Base-by-base conservation (phyloP, 768 basidiomycete genomes). In the Gelatoporia subvermispora region DNA sequence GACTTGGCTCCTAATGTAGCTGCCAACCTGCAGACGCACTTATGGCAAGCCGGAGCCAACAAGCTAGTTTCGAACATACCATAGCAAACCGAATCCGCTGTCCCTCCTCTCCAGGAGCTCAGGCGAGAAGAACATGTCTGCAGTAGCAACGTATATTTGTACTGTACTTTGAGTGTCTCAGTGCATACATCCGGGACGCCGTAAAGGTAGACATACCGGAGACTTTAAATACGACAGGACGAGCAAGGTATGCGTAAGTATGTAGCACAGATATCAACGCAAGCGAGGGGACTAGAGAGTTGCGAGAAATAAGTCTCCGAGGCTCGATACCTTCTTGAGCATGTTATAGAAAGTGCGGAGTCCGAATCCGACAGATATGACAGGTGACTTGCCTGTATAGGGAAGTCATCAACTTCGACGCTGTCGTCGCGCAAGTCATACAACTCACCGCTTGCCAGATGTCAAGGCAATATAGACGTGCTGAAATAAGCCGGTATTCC, bases 1-100 rank as follows among this genome's bases (percentile, higher is more conserved):
- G 88, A 87, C 68, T 84, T 87, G 8, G 91, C 84, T 36, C 93
- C 93, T 20, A 94, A 72, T 1, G 93, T 95, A 1, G 93, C 92
- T 8, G 90, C 90, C 20, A 95, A 81, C 93, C 93, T 95, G 50
- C 24, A 42, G 23, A 42, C 38, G 21, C 2, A 24, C 11, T 15
- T 44, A 9, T 49, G 47, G 18, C 35, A 3, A n/a, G 17, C 24
- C 4, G 10, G 18, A 43, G 20, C n/a, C 10, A 35, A 11, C 28
- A 31, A 41, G 15, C 15, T 23, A 23, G 21, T 35, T 38, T 9
- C 17, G 31, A 5, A 49, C 57, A 49, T 64, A 89, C 90, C 90
- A 93, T 17, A 92, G 72, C n/a, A 93, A 77, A 49, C 92, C 93
- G 59, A 89, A 93, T 13, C 92, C 89, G 55, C 85, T 90, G 57